These are phyloP conservation scores for Pneumocystis carinii DNA, from an alignment of 1,139 yeast genomes.

Conservation along the genomic window DNA sequence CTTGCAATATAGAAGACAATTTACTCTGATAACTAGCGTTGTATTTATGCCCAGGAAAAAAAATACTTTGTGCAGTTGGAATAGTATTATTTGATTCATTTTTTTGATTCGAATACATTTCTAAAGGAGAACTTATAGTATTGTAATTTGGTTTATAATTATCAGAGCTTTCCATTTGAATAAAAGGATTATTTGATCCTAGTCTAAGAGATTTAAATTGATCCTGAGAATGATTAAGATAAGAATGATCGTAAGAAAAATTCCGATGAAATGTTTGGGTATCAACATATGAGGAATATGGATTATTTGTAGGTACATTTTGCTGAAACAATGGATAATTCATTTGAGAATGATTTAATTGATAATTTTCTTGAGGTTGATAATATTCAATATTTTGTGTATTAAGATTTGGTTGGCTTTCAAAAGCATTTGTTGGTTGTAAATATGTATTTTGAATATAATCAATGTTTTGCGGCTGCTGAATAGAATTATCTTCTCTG, in stretches of 20 bases:
- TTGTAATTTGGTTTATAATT: conserved; percentile 1
- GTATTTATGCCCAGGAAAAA: not conserved
- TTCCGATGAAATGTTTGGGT: conserved; percentile 21
- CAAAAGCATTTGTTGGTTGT: conserved; percentile 20
- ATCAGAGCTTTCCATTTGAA: conserved; percentile 26
- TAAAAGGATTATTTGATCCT: conserved; percentile 85
- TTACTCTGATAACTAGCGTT: conserved; percentile 38
- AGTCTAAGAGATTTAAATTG: conserved; percentile 49
- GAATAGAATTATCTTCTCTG: conserved; percentile 17
- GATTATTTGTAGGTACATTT: conserved; percentile 59
- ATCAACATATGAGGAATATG: conserved; percentile 47
- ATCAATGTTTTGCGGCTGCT: conserved; percentile 14
- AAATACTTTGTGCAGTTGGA: conserved; percentile 9
- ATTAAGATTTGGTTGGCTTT: not conserved
- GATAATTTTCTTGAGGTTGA: conserved; percentile 27
- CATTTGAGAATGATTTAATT: conserved; percentile 27
- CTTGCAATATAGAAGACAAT: conserved; percentile 60
- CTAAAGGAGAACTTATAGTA: not conserved
- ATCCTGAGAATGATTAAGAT: conserved; percentile 1
- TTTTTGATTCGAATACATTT: conserved; percentile 2
- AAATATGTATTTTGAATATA: conserved; percentile 4
- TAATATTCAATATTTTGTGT: conserved; percentile 18
- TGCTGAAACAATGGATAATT: conserved; percentile 37
- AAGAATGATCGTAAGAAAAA: not conserved
- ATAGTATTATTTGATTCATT: conserved; percentile 1